Conservation (phyloP, 495 filamentous ascomycete species). For the Mytilinidion resinicola region DNA sequence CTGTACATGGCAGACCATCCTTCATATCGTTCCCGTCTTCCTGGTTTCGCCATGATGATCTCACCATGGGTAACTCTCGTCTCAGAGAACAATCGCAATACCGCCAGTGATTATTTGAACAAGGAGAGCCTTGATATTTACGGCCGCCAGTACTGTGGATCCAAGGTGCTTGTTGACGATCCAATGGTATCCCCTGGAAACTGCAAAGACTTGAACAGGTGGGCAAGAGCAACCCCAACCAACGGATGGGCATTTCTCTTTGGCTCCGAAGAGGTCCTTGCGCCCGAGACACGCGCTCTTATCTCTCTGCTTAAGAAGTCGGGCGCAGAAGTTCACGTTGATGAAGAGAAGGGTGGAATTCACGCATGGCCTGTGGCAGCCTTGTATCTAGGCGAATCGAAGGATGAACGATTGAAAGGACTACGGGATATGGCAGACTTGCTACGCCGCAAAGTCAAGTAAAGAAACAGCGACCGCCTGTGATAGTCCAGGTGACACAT, state of each 20-base stretch:
- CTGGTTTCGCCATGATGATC: slow-evolving; percentile 54
- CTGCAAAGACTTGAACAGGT: slow-evolving; percentile 57
- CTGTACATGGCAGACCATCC: slow-evolving; percentile 47
- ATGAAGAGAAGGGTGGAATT: slow-evolving; percentile 54
- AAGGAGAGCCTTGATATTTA: slow-evolving; percentile 51
- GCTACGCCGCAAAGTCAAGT: slow-evolving; percentile 28
- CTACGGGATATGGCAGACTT: slow-evolving; percentile 49
- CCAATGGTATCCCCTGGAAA: slow-evolving; percentile 59
- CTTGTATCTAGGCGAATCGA: slow-evolving; percentile 55
- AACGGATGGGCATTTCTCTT: slow-evolving; percentile 58
- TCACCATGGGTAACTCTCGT: slow-evolving; percentile 53
- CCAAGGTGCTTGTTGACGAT: slow-evolving; percentile 41
- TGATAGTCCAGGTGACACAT: background rate
- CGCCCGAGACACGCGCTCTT: slow-evolving; percentile 52
- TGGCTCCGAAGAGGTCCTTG: slow-evolving; percentile 67
- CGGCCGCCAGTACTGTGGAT: slow-evolving; percentile 57
- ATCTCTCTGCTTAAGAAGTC: slow-evolving; percentile 43
- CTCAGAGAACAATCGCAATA: slow-evolving; percentile 50
- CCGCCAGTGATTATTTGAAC: slow-evolving; percentile 57
- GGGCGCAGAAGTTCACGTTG: slow-evolving; percentile 42
- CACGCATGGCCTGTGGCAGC: slow-evolving; percentile 75
- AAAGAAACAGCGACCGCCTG: background rate
- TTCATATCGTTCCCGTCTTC: slow-evolving; percentile 41
- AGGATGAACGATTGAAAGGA: slow-evolving; percentile 51
- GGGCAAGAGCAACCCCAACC: slow-evolving; percentile 53